Percentiles rank a stretch among this genome's conserved stretches.
Evolutionary conservation across 345 rosid species (phyloP).

Genomic region (Eucalyptus regnans): DNA sequence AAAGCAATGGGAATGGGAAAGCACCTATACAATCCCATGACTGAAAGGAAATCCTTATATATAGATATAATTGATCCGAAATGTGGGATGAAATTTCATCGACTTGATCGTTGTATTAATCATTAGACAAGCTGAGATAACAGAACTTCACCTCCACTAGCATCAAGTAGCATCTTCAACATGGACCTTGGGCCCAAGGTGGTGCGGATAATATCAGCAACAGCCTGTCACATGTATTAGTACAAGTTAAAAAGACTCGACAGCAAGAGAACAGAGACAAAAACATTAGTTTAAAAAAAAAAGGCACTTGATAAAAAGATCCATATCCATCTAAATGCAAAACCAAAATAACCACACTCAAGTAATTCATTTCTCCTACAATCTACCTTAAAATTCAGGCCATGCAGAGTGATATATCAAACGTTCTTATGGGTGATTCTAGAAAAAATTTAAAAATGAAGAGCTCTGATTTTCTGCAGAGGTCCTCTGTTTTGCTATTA

Average conservation of each 20-base stretch:
- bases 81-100: background rate
- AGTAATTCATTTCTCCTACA: background rate
- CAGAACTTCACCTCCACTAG: conserved; percentile 52
- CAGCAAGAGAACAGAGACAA: background rate
- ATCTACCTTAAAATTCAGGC: background rate
- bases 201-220: conserved; percentile 88
- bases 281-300: background rate
- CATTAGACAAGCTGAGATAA: background rate
- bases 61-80: background rate
- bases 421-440: background rate
- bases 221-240: conserved; percentile 34
- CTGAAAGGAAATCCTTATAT: background rate
- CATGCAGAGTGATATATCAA: background rate
- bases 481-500: background rate
- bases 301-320: background rate
- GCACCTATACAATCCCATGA: background rate
- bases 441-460: background rate
- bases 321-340: background rate
- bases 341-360: background rate
- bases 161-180: conserved; percentile 96
- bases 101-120: background rate
- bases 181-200: conserved; percentile 96
- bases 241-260: background rate
- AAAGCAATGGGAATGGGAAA: background rate
- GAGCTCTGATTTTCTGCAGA: background rate